phyloP scores from a whole-genome alignment of 2,329 filamentous ascomycete genomes.

The Tolypocladium capitatum region DNA sequence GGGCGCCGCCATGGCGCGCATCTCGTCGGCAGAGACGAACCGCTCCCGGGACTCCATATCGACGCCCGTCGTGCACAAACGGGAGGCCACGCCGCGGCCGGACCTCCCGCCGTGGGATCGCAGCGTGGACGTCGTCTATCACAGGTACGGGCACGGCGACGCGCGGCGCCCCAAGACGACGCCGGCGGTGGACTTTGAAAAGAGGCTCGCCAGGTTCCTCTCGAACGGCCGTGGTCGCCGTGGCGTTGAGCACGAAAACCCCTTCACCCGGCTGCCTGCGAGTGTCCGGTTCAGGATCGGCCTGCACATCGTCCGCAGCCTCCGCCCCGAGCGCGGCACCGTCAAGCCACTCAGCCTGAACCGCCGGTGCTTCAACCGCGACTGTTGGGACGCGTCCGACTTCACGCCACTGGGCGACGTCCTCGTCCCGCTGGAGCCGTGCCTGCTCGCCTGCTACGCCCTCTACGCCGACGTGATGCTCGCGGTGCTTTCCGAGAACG shows the following conservation, averaged over 20 bases:
- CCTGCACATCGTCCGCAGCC: constrained; percentile 8
- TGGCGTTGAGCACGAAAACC: neutral
- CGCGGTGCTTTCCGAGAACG: constrained; percentile 18
- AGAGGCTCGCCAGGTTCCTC: constrained; percentile 12
- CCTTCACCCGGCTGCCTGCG: constrained; percentile 13
- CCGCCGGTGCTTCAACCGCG: constrained; percentile 10
- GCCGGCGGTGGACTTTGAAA: constrained; percentile 5
- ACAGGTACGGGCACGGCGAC: constrained; percentile 8
- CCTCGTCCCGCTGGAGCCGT: constrained; percentile 11
- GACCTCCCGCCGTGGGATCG: constrained; percentile 21
- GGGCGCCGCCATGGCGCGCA: no score
- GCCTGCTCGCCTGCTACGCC: constrained; percentile 17
- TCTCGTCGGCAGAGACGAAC: neutral
- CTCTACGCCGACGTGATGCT: constrained; percentile 24
- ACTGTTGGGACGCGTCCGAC: constrained; percentile 21
- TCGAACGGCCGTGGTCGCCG: constrained; percentile 5
- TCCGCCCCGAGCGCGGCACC: neutral
- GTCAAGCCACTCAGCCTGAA: constrained; percentile 17
- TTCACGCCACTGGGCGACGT: constrained; percentile 17
- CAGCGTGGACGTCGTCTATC: constrained; percentile 21
- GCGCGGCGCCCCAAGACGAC: neutral
- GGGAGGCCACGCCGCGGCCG: neutral
- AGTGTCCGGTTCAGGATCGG: constrained; percentile 15
- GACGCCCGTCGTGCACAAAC: neutral
- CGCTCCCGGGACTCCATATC: neutral